phyloP scores from a whole-genome alignment of 192 early-diverging fungal species.

The Diversispora epigaea region DNA sequence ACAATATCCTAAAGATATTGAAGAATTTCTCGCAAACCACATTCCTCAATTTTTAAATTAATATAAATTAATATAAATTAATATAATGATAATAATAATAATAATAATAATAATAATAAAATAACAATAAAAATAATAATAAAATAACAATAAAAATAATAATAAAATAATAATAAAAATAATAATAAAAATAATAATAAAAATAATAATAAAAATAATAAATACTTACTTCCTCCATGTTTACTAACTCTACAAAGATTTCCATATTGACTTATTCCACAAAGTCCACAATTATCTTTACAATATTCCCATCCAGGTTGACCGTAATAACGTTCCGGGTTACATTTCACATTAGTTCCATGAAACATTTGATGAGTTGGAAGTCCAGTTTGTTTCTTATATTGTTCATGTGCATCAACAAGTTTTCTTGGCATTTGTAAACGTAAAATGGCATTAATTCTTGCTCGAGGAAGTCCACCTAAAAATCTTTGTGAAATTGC shows the following conservation, averaged over 20 bases:
- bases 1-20: background rate
- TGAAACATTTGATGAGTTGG: conserved; percentile 16
- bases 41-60: background rate
- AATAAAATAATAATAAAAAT: too few species aligned
- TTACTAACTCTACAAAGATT: background rate
- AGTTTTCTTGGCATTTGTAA: conserved; percentile 1
- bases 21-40: conserved; percentile 6
- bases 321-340: background rate
- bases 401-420: conserved; percentile 17
- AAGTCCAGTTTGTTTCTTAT: background rate
- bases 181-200: too few species aligned
- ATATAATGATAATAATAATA: too few species aligned
- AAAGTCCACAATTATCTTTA: background rate
- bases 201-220: too few species aligned
- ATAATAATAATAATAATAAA: too few species aligned
- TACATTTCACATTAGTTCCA: background rate
- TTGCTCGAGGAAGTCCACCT: background rate
- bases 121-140: too few species aligned
- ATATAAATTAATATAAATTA: too few species aligned
- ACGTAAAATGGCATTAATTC: background rate
- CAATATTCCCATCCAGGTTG: background rate
- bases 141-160: too few species aligned
- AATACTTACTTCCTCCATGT: background rate
- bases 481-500: background rate
- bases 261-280: background rate